Base-by-base conservation (phyloP, 2,329 filamentous ascomycete genomes). In the Hymenotorrendiella dingleyae region DNA sequence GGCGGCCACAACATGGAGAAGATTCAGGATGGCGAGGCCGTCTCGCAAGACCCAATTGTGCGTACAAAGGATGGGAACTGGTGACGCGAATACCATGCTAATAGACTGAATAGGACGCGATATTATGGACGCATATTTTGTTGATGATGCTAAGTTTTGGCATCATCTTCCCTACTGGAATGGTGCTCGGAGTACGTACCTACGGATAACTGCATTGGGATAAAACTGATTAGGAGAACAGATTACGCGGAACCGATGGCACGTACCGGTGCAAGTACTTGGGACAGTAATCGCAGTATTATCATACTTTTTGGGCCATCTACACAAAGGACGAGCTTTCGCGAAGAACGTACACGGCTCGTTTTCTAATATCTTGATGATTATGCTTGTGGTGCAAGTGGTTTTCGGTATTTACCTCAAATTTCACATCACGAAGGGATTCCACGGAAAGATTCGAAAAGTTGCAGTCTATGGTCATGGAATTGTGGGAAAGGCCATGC, bases 51-150 rank as follows among this genome's bases (percentile, higher is more conserved):
- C 24, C 86, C 86, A 1, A 74, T 91, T 55, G 83, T 86, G 70
- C 46, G 80, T 57, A 29, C 19, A 16, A 32, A 6, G 27, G 16
- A 21, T 14, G 14, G 14, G 22, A 2, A 6, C 9, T 12, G 16
- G 26, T n/a, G 17, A 34, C 19, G 17, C 8, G 20, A 28, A 39
- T 32, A 32, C 28, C 49, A 42, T 38, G 49, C 62, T 73, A 49
- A 73, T 55, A 22, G 17, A 30, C 19, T 34, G n/a, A 16, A 20
- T 52, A 82, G 76, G 93, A 97, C 64, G 75, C 82, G 30, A 87
- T 81, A 57, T 67, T 98, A 78, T 98, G 93, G 93, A 74, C 84
- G 54, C 93, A 98, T 67, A 97, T 98, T 59, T 74, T 95, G 47
- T 66, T 94, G 34, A 90, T 95, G 73, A 84, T 82, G 63, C 60